Percentiles rank a stretch among this genome's conserved stretches.
Evolutionary conservation across 345 rosid species (phyloP).

Genomic region (Brassica napus): Da-Ae NC_063436.1:17030501-17031000

Average conservation of each 20-base stretch:
- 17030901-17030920: neutral
- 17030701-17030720: neutral
- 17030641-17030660: slow-evolving; percentile 45
- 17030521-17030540: slow-evolving; percentile 23
- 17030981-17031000: neutral
- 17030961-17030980: neutral
- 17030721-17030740: neutral
- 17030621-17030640: slow-evolving; percentile 65
- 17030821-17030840: neutral
- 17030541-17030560: neutral
- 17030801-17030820: neutral
- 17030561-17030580: slow-evolving; percentile 57
- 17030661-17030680: neutral
- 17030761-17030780: neutral
- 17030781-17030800: neutral
- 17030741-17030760: neutral
- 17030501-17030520: neutral
- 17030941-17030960: neutral
- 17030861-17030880: neutral
- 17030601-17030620: slow-evolving; percentile 53
- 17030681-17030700: neutral
- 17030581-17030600: slow-evolving; percentile 61
- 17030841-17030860: neutral
- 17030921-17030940: neutral
- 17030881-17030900: neutral